A percentile compares a stretch with the other conserved stretches of the same genome.
Evolutionary conservation across 2,329 filamentous ascomycete species (phyloP).

Genomic region (Colletotrichum tropicicola): DNA sequence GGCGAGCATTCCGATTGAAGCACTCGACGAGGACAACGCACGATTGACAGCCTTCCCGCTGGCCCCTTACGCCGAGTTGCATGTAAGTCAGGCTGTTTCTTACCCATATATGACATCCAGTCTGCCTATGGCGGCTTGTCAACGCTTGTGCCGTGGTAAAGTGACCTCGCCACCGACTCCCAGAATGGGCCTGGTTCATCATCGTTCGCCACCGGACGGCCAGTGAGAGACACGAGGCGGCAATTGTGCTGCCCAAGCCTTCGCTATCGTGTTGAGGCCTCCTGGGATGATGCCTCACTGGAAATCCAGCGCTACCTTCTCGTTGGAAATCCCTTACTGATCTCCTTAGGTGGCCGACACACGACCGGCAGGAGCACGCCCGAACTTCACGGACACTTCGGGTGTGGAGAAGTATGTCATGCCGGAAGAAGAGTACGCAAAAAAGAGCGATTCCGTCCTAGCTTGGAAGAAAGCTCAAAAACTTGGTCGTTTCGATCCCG

Average conservation of each 20-base stretch:
- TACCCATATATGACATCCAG: background rate
- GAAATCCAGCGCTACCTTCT: background rate
- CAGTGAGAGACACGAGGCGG: too few relatives aligned
- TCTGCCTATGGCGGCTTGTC: background rate
- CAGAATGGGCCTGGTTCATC: background rate
- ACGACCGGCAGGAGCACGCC: slow-evolving; percentile 77
- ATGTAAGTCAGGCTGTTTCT: slow-evolving; percentile 65
- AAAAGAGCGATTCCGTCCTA: slow-evolving; percentile 86
- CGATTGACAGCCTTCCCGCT: slow-evolving; percentile 73
- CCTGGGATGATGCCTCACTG: background rate
- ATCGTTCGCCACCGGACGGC: background rate
- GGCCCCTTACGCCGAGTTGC: slow-evolving; percentile 79
- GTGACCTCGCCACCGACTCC: background rate
- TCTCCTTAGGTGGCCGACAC: slow-evolving; percentile 76
- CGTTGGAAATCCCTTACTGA: background rate
- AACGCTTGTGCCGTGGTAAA: background rate
- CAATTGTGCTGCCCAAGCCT: background rate
- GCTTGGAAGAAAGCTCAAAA: slow-evolving; percentile 97
- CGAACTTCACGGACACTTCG: slow-evolving; percentile 83
- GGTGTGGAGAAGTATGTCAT: slow-evolving; percentile 90
- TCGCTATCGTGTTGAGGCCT: slow-evolving; percentile 14
- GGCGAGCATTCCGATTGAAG: slow-evolving; percentile 71
- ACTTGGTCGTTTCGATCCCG: slow-evolving; percentile 94
- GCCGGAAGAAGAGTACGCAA: slow-evolving; percentile 86
- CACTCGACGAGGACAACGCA: slow-evolving; percentile 76